Conservation (phyloP, 2,329 filamentous ascomycete species). For the Podosphaera xanthii region DNA sequence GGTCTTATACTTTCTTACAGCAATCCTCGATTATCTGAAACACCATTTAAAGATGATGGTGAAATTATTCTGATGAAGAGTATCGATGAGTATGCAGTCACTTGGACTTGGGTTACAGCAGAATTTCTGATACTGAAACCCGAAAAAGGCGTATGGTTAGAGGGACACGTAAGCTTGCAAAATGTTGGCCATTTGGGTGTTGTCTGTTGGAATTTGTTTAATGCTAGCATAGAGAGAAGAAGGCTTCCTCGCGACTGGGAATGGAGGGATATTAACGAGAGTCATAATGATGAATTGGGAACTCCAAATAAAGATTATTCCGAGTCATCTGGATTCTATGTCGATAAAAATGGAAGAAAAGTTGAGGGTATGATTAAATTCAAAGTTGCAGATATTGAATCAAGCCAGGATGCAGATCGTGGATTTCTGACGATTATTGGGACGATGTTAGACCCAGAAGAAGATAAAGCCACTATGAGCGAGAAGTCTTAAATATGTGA, state of each 20-base stretch:
- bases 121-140: slow-evolving; percentile 73
- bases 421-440: slow-evolving; percentile 73
- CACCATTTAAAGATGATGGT: slow-evolving; percentile 28
- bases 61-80: slow-evolving; percentile 26
- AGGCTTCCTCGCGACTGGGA: slow-evolving; percentile 58
- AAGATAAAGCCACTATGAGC: slow-evolving; percentile 36
- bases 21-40: slow-evolving; percentile 41
- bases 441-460: slow-evolving; percentile 51
- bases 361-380: slow-evolving; percentile 53
- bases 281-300: slow-evolving; percentile 16
- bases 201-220: slow-evolving; percentile 79
- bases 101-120: slow-evolving; percentile 71
- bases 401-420: slow-evolving; percentile 48
- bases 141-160: slow-evolving; percentile 45
- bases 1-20: slow-evolving; percentile 56
- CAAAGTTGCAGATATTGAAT: slow-evolving; percentile 66
- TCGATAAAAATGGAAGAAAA: slow-evolving; percentile 43
- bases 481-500: slow-evolving; percentile 20
- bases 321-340: slow-evolving; percentile 44
- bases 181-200: slow-evolving; percentile 76
- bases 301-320: slow-evolving; percentile 25
- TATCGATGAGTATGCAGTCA: slow-evolving; percentile 64
- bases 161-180: slow-evolving; percentile 66
- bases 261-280: slow-evolving; percentile 37
- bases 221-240: slow-evolving; percentile 59